Base-by-base conservation (phyloP, 2,329 filamentous ascomycete species). In the Pseudogymnoascus sp. region DNA sequence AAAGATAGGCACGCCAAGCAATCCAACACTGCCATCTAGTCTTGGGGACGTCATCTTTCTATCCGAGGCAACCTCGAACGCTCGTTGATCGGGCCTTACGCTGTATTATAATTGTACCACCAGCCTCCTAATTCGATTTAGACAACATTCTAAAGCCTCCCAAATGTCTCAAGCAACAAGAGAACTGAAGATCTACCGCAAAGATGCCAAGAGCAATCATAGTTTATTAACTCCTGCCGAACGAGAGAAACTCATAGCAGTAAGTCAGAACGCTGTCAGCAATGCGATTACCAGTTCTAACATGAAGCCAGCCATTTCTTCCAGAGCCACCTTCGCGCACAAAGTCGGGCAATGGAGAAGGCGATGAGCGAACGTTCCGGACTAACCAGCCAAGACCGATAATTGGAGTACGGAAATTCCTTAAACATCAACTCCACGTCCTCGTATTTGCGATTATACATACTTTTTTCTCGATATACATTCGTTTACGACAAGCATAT, bases 401-500 rank as follows among this genome's bases (percentile, higher is more conserved):
- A 35, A 58, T 86, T 15, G 84, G 85, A 21, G 72, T 89, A 64
- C 82, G 85, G 64, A 81, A 81, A 62, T 85, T 90, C 70, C 68
- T 91, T 44, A 79, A 78, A 64, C 78, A 77, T 61, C 83, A 88
- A 71, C 74, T 92, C 42, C 82, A 91, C 74, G 73, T 86, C 61
- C 73, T 91, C 41, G 73, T 91, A 64, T 92, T 88, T 74, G 81
- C 83, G 64, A 70, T 90, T 62, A 79, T 93, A 67, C 91, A 96
- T 71, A 82, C 88, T 65, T 73, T 96, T 67, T 97, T 96, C 77
- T 93, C 91, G 5, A 79, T 97, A 66, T 95, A 94, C 74, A 88
- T 97, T 67, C 89, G 92, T 65, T 76, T 91, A 63, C 87, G 92
- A 63, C 87, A 91, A 72, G 84, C 86, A 62, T 94, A 91, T 77